These are phyloP conservation scores for Arthrocladium fulminans DNA, from an alignment of 2,329 filamentous ascomycete species.

Conservation along the genomic window DNA sequence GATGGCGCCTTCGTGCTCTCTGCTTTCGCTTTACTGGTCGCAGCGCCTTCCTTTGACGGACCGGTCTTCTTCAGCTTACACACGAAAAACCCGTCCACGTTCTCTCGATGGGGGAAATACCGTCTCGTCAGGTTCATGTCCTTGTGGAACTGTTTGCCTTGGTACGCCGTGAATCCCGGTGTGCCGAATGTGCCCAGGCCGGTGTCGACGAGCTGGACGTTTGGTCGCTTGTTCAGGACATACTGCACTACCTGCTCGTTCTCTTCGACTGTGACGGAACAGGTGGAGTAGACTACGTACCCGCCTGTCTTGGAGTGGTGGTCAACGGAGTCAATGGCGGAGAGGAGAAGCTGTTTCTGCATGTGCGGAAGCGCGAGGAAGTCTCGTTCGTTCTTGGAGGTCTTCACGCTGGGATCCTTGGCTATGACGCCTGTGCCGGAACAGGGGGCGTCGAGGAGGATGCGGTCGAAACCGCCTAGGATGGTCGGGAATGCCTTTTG, in stretches of 20 bases:
- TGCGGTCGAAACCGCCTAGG: slow-evolving; percentile 90
- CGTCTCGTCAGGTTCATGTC: slow-evolving; percentile 73
- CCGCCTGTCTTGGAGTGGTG: slow-evolving; percentile 86
- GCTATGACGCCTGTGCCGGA: slow-evolving; percentile 95
- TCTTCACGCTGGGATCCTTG: slow-evolving; percentile 95
- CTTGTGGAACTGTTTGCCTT: slow-evolving; percentile 83
- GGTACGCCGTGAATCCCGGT: slow-evolving; percentile 83
- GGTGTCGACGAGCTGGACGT: slow-evolving; percentile 87
- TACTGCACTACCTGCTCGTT: slow-evolving; percentile 93
- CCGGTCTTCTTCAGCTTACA: slow-evolving; percentile 93
- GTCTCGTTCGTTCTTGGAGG: slow-evolving; percentile 92
- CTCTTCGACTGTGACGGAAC: slow-evolving; percentile 87
- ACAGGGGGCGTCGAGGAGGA: slow-evolving; percentile 89
- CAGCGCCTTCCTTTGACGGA: slow-evolving; percentile 61
- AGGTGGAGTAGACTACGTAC: slow-evolving; percentile 94
- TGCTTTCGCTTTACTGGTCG: slow-evolving; percentile 39
- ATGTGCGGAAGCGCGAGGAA: slow-evolving; percentile 88
- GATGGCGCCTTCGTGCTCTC: slow-evolving; percentile 25
- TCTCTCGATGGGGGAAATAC: slow-evolving; percentile 86
- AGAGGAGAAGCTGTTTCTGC: slow-evolving; percentile 86
- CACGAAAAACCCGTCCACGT: slow-evolving; percentile 97
- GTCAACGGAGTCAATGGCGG: slow-evolving; percentile 91
- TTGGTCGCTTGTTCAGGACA: slow-evolving; percentile 80
- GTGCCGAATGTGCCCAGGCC: slow-evolving; percentile 76
- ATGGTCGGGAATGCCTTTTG: slow-evolving; percentile 79